Evolutionary conservation across 2,329 filamentous ascomycete genomes (phyloP), one percentile per base, ranked within the genome.

Genomic region (Stagonosporopsis tanaceti): DNA sequence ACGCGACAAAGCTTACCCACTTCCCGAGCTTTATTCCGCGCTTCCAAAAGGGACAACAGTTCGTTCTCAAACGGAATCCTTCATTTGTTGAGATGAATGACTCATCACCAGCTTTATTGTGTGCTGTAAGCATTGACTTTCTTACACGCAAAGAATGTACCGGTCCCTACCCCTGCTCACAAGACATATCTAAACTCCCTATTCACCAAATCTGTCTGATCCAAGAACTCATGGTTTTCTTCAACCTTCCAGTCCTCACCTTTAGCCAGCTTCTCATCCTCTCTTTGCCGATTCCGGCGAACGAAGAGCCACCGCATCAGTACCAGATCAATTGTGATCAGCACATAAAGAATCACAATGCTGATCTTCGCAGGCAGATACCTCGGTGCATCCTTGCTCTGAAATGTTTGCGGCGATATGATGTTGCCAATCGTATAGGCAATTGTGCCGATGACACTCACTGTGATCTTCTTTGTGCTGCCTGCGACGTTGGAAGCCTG

Each of bases 341-440:
- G 65, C 7, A 71, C 68, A 46, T 72, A 76, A 4, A 71, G 64
- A 8, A 74, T 72, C n/a, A 78, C 68, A 42, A 80, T 78, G 4
- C 76, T 73, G 34, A 79, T 76, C 61, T 81, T 81, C 2, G 79
- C 50, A 22, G 50, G 50, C 17, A 79, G 38, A 34, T 70, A 70
- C n/a, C 59, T 37, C 14, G 65, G 64, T 6, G 61, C 62, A 27
- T 67, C 64, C 11, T 68, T 66, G 6, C 70, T 65, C 55, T 76
- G 74, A 59, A 80, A 80, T 0, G 76, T 79, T 51, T 79, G 77
- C 1, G 77, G 78, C 0, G 70, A 74, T 45, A 80, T 78, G 52
- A 79, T 79, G 50, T 80, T 80, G 17, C 77, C 78, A 9, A 78
- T 68, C 0, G 71, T 74, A 51, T 78, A 77, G 1, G 68, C 70